Percentiles rank a stretch among this genome's conserved stretches.
These are phyloP conservation scores for Colletotrichum eremochloae DNA, from an alignment of 2,329 filamentous ascomycete genomes.

Conservation along the genomic window DNA sequence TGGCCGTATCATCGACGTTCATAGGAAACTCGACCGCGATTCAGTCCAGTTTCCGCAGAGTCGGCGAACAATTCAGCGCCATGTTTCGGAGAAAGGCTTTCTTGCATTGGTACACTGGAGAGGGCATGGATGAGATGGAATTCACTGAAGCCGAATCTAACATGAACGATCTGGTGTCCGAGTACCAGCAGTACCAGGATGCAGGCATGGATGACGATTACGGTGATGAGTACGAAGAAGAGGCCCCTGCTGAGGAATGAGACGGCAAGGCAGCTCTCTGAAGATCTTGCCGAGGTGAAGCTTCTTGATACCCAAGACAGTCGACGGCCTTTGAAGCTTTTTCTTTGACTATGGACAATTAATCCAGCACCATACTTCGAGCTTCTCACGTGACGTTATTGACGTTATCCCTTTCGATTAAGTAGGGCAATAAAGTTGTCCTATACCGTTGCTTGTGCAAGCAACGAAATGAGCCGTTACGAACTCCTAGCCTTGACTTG, in stretches of 20 bases:
- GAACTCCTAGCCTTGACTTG: not conserved
- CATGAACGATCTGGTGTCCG: constrained; percentile 99
- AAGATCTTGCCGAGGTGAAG: not conserved
- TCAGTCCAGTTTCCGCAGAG: constrained; percentile 99
- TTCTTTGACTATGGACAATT: not conserved
- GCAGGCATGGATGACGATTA: constrained; percentile 96
- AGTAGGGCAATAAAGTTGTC: not conserved
- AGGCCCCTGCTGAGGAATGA: constrained; percentile 74
- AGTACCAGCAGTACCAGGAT: constrained; percentile 99
- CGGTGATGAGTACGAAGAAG: constrained; percentile 88
- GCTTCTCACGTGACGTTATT: not conserved
- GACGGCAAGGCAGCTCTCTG: not conserved
- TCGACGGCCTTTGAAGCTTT: not conserved
- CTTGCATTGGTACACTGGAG: constrained; percentile 99
- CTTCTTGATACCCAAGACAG: not conserved
- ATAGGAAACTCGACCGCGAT: constrained; percentile 99
- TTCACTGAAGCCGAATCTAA: constrained; percentile 99
- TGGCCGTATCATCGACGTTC: constrained; percentile 99
- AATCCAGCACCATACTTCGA: not conserved
- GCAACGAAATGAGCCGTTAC: not conserved
- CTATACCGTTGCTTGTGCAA: not conserved
- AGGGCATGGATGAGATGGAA: constrained; percentile 99
- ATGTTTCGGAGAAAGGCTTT: constrained; percentile 99
- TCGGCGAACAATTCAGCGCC: constrained; percentile 98
- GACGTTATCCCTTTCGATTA: not conserved